These are phyloP conservation scores for Saturnispora silvae DNA, from an alignment of 805 yeast species.

Conservation along the genomic window DNA sequence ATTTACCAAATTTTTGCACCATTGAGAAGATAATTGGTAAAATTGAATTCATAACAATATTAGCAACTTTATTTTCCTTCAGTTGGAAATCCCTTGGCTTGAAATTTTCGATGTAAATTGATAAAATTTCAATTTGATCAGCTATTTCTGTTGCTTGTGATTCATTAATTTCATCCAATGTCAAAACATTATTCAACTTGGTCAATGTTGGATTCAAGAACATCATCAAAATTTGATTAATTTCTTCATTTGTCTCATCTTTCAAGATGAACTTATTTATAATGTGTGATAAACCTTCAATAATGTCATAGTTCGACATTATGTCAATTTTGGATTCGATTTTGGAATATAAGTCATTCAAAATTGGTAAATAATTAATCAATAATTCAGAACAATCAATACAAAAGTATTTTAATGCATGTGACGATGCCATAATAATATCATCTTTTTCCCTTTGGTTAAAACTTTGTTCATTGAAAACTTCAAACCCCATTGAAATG, in stretches of 20 bases:
- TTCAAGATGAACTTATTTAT: conserved; percentile 33
- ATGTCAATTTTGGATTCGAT: conserved; percentile 47
- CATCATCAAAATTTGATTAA: conserved; percentile 38
- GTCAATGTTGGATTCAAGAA: conserved; percentile 60
- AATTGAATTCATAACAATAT: conserved; percentile 37
- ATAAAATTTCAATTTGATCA: conserved; percentile 61
- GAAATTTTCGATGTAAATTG: conserved; percentile 48
- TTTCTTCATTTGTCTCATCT: conserved; percentile 29
- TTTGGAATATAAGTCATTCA: conserved; percentile 60
- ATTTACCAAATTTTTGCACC: conserved; percentile 45
- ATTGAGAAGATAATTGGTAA: conserved; percentile 49
- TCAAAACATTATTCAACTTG: conserved; percentile 16
- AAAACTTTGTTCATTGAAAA: conserved; percentile 10
- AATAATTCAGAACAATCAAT: conserved; percentile 73
- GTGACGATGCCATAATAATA: conserved; percentile 77
- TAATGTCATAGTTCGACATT: conserved; percentile 64
- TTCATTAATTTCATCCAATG: conserved; percentile 20
- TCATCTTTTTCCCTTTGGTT: conserved; percentile 23
- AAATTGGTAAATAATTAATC: conserved; percentile 59
- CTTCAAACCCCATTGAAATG: conserved; percentile 61
- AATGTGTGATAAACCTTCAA: conserved; percentile 85
- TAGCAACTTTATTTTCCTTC: conserved; percentile 27
- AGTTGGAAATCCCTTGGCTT: conserved; percentile 34
- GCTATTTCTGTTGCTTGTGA: conserved; percentile 41
- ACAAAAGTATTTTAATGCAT: conserved; percentile 89